phyloP scores from a whole-genome alignment of 169 alveolate genomes.

The Cytauxzoon felis region DNA sequence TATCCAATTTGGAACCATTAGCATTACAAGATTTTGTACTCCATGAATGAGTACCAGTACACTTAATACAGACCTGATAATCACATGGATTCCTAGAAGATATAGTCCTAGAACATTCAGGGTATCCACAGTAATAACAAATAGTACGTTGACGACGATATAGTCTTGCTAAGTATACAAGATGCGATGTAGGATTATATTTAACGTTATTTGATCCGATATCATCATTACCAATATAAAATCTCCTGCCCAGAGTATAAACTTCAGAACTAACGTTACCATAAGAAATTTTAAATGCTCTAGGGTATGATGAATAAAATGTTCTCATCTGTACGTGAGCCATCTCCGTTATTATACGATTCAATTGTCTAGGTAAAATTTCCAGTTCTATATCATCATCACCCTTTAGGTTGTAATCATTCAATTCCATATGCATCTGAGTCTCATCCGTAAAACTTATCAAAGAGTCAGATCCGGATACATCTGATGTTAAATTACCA shows the following conservation, averaged over 20 bases:
- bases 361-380: conserved; percentile 13
- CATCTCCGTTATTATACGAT: conserved; percentile 43
- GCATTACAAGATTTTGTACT: conserved; percentile 39
- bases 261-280: conserved; percentile 48
- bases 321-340: conserved; percentile 54
- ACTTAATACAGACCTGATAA: conserved; percentile 21
- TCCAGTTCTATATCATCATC: conserved; percentile 18
- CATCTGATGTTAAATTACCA: background rate
- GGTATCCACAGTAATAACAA: conserved; percentile 55
- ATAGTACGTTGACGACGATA: conserved; percentile 49
- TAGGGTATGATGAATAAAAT: conserved; percentile 40
- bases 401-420: background rate
- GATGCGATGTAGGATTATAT: conserved; percentile 1
- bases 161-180: conserved; percentile 39
- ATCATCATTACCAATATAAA: conserved; percentile 26
- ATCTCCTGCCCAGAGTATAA: conserved; percentile 25
- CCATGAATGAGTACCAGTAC: conserved; percentile 49
- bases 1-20: conserved; percentile 22
- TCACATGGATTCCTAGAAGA: conserved; percentile 27
- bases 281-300: conserved; percentile 22
- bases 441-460: background rate
- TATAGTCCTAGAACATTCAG: conserved; percentile 25
- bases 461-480: background rate
- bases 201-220: background rate
- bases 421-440: background rate